Evolutionary conservation across 805 yeast genomes (phyloP).

Genomic region (Candida quercuum): DNA sequence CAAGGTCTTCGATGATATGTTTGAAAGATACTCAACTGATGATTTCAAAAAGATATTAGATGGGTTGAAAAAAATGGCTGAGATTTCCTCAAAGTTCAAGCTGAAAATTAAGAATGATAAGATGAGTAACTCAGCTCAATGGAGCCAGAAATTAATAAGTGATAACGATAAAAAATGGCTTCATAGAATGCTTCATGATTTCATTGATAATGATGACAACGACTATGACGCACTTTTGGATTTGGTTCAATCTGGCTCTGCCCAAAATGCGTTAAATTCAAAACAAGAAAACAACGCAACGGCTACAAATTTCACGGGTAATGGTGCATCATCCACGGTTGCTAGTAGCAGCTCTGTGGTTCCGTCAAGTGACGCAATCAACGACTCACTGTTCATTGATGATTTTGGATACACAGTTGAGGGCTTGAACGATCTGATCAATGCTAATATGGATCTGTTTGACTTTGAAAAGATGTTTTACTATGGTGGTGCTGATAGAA

Average conservation of each 20-base stretch:
- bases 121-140: constrained; percentile 1
- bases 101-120: background rate
- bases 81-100: constrained; percentile 5
- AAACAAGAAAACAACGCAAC: too few species aligned
- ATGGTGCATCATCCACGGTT: background rate
- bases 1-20: constrained; percentile 13
- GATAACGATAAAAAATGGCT: constrained; percentile 19
- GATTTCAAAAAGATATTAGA: constrained; percentile 12
- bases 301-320: background rate
- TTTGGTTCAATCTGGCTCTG: too few species aligned
- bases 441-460: background rate
- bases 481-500: background rate
- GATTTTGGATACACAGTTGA: background rate
- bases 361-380: too few species aligned
- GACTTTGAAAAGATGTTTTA: constrained; percentile 1
- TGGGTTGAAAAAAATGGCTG: constrained; percentile 4
- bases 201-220: background rate
- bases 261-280: too few species aligned
- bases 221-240: too few species aligned
- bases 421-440: background rate
- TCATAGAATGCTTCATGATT: constrained; percentile 15
- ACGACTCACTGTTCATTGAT: too few species aligned
- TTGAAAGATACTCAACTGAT: constrained; percentile 6
- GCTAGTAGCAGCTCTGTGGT: too few species aligned
- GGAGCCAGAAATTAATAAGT: constrained; percentile 6